Evolutionary conservation across 2,329 filamentous ascomycete species (phyloP), one percentile per base, ranked within the genome.

Genomic region (Talaromyces sp.): DNA sequence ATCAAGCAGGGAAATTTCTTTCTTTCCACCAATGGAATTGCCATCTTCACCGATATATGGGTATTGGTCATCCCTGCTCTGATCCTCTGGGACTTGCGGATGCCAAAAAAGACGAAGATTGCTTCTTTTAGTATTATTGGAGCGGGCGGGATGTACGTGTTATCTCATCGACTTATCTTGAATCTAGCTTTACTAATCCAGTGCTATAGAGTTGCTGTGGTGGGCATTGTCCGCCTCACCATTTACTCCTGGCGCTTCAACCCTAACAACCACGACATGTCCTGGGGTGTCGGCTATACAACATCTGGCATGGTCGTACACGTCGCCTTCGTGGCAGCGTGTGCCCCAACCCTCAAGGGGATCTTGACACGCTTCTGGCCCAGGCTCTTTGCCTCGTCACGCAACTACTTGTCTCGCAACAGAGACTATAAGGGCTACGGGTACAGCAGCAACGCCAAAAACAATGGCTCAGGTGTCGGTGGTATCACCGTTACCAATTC

Each of bases 11-110:
- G 63, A 14, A 64, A 58, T 1, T 72, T 73, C 55, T 72, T 67
- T 51, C 65, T 73, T 1, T 64, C 65, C 2, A 69, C 65, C 0
- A 69, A 67, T 1, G 67, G 65, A 4, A 52, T 69, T 0, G 68
- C 70, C 35, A 64, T 74, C n/a, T 65, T 73, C 56, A 73, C 71
- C 2, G 71, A 74, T 29, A 14, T 70, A 1, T 58, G 73, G 38
- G 68, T 74, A 1, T 55, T 74, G 2, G 62, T 67, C 0, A 69
- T 74, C 8, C 72, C 72, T 1, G 66, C 68, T n/a, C 64, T 70
- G 21, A 72, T 73, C 24, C 71, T 68, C 31, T 70, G 64, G 56
- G 62, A 60, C 6, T 64, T 74, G 7, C 70, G 69, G 19, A 70
- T 74, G 65, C 66, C 69, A 0, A 27, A 66, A 1, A 61, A 65